Evolutionary conservation across 176 grass and related monocot species (phyloP).

Genomic region (Guadua angustifolia): DNA sequence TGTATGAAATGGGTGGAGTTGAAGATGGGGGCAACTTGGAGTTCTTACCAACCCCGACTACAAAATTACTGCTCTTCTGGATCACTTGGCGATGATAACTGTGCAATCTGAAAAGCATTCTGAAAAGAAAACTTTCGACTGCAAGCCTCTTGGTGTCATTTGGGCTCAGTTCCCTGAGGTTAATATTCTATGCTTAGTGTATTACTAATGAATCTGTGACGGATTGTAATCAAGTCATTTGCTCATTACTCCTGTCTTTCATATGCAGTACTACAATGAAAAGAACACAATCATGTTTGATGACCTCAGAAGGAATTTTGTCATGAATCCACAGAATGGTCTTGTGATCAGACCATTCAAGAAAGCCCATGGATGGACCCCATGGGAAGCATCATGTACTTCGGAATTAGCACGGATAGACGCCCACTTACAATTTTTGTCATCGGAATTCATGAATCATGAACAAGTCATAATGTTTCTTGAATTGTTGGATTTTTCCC

Average conservation of each 20-base stretch:
- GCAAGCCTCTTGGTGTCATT: constrained; percentile 93
- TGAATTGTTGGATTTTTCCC: too few species aligned
- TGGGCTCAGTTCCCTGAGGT: constrained; percentile 93
- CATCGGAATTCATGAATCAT: too few species aligned
- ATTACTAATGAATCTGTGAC: not conserved
- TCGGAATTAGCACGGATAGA: too few species aligned
- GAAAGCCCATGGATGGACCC: constrained; percentile 76
- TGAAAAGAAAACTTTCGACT: constrained; percentile 71
- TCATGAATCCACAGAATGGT: constrained; percentile 98
- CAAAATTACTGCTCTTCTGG: constrained; percentile 95
- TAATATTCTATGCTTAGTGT: constrained; percentile 13
- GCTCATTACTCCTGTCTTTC: not conserved
- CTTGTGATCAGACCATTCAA: constrained; percentile 81
- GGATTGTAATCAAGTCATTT: constrained; percentile 17
- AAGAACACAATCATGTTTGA: constrained; percentile 97
- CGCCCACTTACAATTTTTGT: too few species aligned
- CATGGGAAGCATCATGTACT: too few species aligned
- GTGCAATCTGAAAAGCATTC: constrained; percentile 73
- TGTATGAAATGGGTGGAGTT: constrained; percentile 98
- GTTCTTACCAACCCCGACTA: constrained; percentile 86
- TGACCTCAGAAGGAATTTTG: constrained; percentile 88
- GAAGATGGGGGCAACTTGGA: constrained; percentile 94
- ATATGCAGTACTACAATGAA: constrained; percentile 81
- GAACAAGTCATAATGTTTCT: too few species aligned
- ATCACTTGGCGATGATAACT: constrained; percentile 98